Base-by-base conservation (phyloP, 257 asterid species). In the Fraxinus pennsylvanica region DNA sequence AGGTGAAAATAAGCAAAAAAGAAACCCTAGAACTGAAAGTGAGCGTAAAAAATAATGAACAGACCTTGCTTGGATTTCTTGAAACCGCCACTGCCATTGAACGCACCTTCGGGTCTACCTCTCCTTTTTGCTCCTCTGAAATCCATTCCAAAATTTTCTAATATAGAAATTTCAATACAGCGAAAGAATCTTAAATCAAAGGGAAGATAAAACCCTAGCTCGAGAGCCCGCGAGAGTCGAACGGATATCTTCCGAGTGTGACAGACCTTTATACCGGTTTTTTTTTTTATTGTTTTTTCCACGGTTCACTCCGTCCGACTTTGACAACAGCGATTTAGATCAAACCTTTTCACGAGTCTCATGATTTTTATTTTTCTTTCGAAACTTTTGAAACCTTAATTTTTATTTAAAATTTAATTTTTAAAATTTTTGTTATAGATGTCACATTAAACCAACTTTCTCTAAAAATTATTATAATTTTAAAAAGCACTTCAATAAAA, bases 31-130 rank as follows among this genome's bases (percentile, higher is more conserved):
- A 32, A 77, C 84, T 38, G 72, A 66, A 0, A 77, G 30, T 72
- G 38, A 33, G 74, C 3, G 29, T n/a, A 52, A 30, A 47, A 68
- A 71, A 1, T 50, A 71, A 35, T 4, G 69, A 25, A 17, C 54
- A 76, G 10, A 91, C 97, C 97, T 91, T 73, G 87, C 79, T 86
- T 89, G 33, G 86, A 80, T 82, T 85, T 90, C 91, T 91, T 91
- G 71, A 81, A 76, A n/a, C 82, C 81, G 52, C 92, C 94, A 81
- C 86, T 87, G 72, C 91, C 95, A 77, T 91, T 90, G 75, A 80
- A 25, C 32, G 90, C 82, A 59, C 82, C 90, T 7, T 90, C 92
- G 12, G 78, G 78, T 76, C 89, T 82, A n/a, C 86, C 86, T 79
- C 95, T 87, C 77, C 90, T 91, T 45, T 83, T 85, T 81, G 80